These are phyloP conservation scores for Arabidopsis arenosa DNA, from an alignment of 345 rosid species.

Conservation along the genomic window DNA sequence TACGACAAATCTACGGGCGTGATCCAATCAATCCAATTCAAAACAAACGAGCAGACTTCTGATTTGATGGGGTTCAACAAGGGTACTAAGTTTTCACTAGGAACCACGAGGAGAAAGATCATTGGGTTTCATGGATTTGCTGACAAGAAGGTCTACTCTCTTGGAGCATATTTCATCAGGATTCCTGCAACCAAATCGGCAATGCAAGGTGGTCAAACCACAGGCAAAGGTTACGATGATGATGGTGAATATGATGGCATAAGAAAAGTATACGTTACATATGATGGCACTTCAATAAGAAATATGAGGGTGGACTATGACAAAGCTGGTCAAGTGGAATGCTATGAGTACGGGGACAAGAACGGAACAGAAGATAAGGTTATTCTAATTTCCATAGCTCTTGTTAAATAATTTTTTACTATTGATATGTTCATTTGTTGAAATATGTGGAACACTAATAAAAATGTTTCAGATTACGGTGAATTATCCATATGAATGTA, in stretches of 20 bases:
- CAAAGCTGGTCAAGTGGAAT: slow-evolving; percentile 11
- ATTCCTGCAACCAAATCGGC: slow-evolving; percentile 10
- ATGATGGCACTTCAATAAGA: slow-evolving; percentile 11
- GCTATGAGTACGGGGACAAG: neutral
- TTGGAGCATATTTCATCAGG: slow-evolving; percentile 39
- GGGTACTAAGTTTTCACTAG: slow-evolving; percentile 34
- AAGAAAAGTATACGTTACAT: slow-evolving; percentile 12
- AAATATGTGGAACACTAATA: neutral
- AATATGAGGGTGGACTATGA: slow-evolving; percentile 14
- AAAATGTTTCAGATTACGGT: neutral
- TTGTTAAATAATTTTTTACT: neutral
- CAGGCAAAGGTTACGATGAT: slow-evolving; percentile 15
- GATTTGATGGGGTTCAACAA: slow-evolving; percentile 14
- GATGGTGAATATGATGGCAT: slow-evolving; percentile 37
- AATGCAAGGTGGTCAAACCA: slow-evolving; percentile 21
- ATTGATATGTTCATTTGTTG: neutral
- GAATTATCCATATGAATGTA: slow-evolving; percentile 22
- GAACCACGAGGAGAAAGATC: neutral
- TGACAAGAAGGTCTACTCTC: slow-evolving; percentile 32
- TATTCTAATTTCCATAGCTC: neutral
- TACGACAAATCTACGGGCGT: slow-evolving; percentile 23
- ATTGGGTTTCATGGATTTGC: slow-evolving; percentile 42
- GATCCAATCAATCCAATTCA: slow-evolving; percentile 27
- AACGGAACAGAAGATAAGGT: slow-evolving; percentile 12
- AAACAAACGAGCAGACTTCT: slow-evolving; percentile 32